These are phyloP conservation scores for Suillus clintonianus DNA, from an alignment of 768 basidiomycete genomes.

Conservation along the genomic window DNA sequence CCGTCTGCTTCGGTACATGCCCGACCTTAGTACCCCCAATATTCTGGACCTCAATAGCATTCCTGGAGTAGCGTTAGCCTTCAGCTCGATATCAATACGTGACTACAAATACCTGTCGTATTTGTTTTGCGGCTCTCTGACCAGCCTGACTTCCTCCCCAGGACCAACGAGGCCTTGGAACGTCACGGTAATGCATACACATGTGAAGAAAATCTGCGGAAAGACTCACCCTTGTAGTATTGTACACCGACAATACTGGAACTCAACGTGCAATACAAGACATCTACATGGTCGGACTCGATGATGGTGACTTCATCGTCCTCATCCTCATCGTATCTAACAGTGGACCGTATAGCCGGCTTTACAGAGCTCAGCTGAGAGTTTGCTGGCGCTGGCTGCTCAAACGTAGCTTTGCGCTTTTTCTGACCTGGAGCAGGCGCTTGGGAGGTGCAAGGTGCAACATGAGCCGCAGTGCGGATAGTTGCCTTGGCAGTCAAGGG, in stretches of 20 bases:
- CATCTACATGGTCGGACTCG: constrained; percentile 58
- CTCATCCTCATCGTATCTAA: constrained; percentile 31
- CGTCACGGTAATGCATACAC: constrained; percentile 4
- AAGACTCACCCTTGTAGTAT: constrained; percentile 65
- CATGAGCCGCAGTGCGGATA: constrained; percentile 9
- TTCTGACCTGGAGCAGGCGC: constrained; percentile 29
- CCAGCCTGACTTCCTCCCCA: constrained; percentile 74
- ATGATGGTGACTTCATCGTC: constrained; percentile 40
- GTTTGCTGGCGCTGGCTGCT: constrained; percentile 14
- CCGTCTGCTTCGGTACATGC: constrained; percentile 68
- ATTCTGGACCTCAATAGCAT: constrained; percentile 82
- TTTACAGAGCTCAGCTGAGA: constrained; percentile 17
- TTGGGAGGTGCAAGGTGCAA: background rate
- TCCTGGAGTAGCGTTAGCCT: constrained; percentile 39
- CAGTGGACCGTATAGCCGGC: constrained; percentile 10
- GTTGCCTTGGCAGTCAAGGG: constrained; percentile 44
- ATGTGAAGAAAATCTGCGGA: background rate
- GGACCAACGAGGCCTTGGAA: constrained; percentile 71
- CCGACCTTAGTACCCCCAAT: constrained; percentile 77
- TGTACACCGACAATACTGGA: constrained; percentile 81
- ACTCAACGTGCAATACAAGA: constrained; percentile 60
- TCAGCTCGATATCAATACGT: background rate
- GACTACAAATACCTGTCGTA: constrained; percentile 60
- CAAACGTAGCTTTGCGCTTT: constrained; percentile 46
- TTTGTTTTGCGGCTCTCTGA: constrained; percentile 64